These are phyloP conservation scores for Fusarium falciforme DNA, from an alignment of 2,329 filamentous ascomycete genomes.

Conservation along the genomic window DNA sequence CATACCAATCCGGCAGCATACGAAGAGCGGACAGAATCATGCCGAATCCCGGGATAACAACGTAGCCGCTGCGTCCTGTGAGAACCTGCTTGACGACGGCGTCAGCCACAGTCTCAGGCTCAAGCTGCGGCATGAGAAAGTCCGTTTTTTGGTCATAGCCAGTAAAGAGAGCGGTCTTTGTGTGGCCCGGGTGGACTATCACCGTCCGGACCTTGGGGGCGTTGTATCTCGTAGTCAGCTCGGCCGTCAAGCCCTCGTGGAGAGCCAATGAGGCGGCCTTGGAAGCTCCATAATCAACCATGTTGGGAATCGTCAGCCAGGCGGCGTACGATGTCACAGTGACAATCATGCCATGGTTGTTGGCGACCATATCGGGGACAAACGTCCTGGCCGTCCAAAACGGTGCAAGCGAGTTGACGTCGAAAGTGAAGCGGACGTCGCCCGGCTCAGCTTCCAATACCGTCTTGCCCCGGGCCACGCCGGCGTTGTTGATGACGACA, in stretches of 20 bases:
- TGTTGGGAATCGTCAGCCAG: constrained; percentile 69
- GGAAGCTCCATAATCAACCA: constrained; percentile 75
- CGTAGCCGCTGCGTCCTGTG: constrained; percentile 58
- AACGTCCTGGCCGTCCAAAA: constrained; percentile 76
- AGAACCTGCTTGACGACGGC: constrained; percentile 63
- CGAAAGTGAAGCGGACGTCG: constrained; percentile 75
- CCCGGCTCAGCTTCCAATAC: constrained; percentile 69
- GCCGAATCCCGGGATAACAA: constrained; percentile 59
- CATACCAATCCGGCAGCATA: constrained; percentile 72
- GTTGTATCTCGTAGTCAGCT: constrained; percentile 69
- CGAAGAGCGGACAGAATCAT: constrained; percentile 57
- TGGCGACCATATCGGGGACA: constrained; percentile 70
- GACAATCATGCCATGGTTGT: constrained; percentile 79
- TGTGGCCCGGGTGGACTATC: constrained; percentile 67
- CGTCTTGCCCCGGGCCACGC: constrained; percentile 69
- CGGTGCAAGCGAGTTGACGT: constrained; percentile 76
- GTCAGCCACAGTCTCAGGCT: constrained; percentile 56
- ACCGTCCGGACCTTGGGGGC: constrained; percentile 74
- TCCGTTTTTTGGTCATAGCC: constrained; percentile 67
- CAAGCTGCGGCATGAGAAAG: constrained; percentile 50
- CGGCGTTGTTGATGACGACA: constrained; percentile 79
- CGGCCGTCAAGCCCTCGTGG: constrained; percentile 72
- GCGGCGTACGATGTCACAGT: constrained; percentile 75
- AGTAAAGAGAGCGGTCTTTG: constrained; percentile 49
- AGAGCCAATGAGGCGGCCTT: constrained; percentile 76